Evolutionary conservation across 2,329 filamentous ascomycete species (phyloP), one percentile per base, ranked within the genome.

Genomic region (Stemphylium beticola): DNA sequence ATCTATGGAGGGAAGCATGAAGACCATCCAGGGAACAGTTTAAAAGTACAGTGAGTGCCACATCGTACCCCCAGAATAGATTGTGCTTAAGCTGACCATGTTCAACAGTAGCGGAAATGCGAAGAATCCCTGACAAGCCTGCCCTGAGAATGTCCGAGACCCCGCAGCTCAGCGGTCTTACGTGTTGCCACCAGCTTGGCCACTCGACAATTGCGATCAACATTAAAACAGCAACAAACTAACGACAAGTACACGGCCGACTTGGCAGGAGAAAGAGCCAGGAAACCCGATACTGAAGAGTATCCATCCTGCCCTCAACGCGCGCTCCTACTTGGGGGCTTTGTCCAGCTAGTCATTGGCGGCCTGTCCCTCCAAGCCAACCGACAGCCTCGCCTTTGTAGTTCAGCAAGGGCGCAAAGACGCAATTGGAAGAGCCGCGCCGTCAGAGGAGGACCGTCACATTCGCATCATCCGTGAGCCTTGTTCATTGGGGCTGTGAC

Each of bases 81-180:
- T 24, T 14, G 38, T 55, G 36, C 33, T 40, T 39, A 33, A 60
- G 50, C 64, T 68, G 52, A 68, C 52, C 22, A 51, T 6, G 4
- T 36, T 36, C 31, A 37, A 26, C 51, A 65, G 62, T 66, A 66
- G 55, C 32, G 50, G 26, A 53, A 67, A 64, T 65, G 38, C 55
- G 48, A 58, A 41, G 24, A 50, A 41, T 46, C 42, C 44, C 37
- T 56, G 41, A 40, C 36, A 53, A 61, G 43, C 40, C 36, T 34
- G 18, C 26, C 12, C 39, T 36, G 29, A 59, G 36, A 22, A 36
- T 41, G 41, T 43, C 50, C 44, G 31, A 54, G 24, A 57, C 56
- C 49, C 57, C 50, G 53, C 53, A 58, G 38, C 43, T 49, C 50
- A 50, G 47, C 55, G 43, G 39, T 57, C 55, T 55, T 37, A 57